A percentile compares a stretch with the other conserved stretches of the same genome.
Evolutionary conservation across 2,329 filamentous ascomycete genomes (phyloP).

Genomic region (Penicillium sp.): DNA sequence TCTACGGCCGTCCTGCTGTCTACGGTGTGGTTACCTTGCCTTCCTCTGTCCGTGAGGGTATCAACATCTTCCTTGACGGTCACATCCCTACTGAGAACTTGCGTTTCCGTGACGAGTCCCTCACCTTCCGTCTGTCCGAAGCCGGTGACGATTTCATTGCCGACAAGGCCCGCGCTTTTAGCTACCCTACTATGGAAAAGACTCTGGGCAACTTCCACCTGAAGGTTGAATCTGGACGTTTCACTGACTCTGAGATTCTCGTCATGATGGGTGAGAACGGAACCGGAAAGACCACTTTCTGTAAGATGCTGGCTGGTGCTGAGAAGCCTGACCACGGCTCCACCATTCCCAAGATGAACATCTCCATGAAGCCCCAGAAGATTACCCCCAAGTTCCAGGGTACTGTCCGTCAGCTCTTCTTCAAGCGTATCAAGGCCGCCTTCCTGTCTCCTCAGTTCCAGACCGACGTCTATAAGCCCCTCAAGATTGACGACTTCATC

Average conservation of each 20-base stretch:
- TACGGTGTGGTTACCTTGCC: slow-evolving; percentile 98
- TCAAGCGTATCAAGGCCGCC: slow-evolving; percentile 98
- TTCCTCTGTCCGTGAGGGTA: slow-evolving; percentile 93
- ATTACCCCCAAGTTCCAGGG: slow-evolving; percentile 98
- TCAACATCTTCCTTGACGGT: slow-evolving; percentile 98
- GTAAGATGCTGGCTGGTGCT: slow-evolving; percentile 88
- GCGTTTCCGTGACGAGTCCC: slow-evolving; percentile 93
- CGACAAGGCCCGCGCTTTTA: slow-evolving; percentile 81
- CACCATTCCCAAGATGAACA: slow-evolving; percentile 87
- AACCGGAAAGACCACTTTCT: slow-evolving; percentile 99
- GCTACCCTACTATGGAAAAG: slow-evolving; percentile 89
- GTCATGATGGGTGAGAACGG: slow-evolving; percentile 99
- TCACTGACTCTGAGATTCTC: slow-evolving; percentile 97
- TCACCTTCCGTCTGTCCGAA: slow-evolving; percentile 92
- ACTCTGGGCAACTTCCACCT: slow-evolving; percentile 86
- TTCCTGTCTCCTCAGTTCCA: slow-evolving; percentile 98
- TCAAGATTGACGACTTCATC: slow-evolving; percentile 98
- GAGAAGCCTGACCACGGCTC: slow-evolving; percentile 81
- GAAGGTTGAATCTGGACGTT: slow-evolving; percentile 74
- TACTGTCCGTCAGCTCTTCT: slow-evolving; percentile 95
- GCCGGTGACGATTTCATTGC: slow-evolving; percentile 81
- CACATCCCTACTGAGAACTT: slow-evolving; percentile 98
- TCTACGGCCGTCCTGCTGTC: slow-evolving; percentile 91
- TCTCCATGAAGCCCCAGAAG: slow-evolving; percentile 99
- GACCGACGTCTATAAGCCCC: slow-evolving; percentile 98